Conservation (phyloP, 2,329 filamentous ascomycete species). For the Verticillium zaregamsianum region DNA sequence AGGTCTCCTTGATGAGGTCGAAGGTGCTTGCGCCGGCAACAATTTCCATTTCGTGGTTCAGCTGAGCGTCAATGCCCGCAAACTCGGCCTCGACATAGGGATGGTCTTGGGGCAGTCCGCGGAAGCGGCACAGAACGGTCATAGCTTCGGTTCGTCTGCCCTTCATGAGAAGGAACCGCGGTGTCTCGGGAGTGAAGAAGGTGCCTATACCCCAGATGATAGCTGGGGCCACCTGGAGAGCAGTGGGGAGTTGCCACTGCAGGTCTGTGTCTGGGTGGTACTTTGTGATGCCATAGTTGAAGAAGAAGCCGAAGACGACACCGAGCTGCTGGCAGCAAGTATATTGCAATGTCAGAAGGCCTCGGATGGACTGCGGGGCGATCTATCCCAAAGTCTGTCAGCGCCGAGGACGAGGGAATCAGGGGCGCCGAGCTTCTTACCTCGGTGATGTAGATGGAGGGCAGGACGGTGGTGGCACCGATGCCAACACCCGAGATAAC, state of each 20-base stretch:
- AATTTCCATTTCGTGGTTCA: constrained; percentile 28
- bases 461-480: constrained; percentile 20
- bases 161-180: constrained; percentile 19
- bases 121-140: constrained; percentile 14
- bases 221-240: constrained; percentile 18
- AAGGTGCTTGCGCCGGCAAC: constrained; percentile 22
- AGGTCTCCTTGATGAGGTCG: constrained; percentile 28
- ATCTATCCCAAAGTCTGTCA: constrained; percentile 11
- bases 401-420: not conserved
- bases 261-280: constrained; percentile 16
- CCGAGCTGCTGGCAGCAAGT: constrained; percentile 27
- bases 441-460: constrained; percentile 23
- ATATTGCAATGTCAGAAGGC: constrained; percentile 26
- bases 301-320: constrained; percentile 28
- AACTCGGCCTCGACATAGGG: constrained; percentile 21
- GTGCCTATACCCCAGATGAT: constrained; percentile 19
- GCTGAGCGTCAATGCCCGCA: constrained; percentile 22
- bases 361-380: constrained; percentile 21
- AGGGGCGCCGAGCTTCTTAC: not conserved
- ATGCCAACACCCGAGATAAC: constrained; percentile 21
- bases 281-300: constrained; percentile 29
- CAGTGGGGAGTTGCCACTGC: constrained; percentile 22
- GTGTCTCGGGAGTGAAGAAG: constrained; percentile 20
- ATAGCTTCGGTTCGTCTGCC: constrained; percentile 15
- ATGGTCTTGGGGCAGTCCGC: constrained; percentile 20